Conservation (phyloP, 2,329 filamentous ascomycete species). For the Nemania serpens region DNA sequence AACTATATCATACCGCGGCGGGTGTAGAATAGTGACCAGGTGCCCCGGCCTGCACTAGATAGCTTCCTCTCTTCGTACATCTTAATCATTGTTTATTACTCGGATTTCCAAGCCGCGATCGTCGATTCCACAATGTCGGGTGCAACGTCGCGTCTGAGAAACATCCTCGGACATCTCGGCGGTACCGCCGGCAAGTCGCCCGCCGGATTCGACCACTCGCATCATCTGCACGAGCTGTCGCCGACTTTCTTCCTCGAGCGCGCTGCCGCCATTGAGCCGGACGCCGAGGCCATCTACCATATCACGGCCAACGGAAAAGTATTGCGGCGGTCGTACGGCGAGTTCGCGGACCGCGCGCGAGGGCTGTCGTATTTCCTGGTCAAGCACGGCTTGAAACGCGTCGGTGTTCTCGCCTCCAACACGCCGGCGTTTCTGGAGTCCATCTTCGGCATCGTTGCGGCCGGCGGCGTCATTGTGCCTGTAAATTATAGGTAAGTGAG, state of each 20-base stretch:
- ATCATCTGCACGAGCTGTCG: conserved; percentile 77
- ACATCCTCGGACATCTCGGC: conserved; percentile 59
- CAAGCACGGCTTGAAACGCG: conserved; percentile 72
- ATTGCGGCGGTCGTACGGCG: conserved; percentile 76
- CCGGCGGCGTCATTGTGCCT: conserved; percentile 76
- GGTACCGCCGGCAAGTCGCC: conserved; percentile 36
- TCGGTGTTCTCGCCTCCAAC: conserved; percentile 88
- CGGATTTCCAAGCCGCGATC: not conserved
- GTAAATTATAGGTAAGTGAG: conserved; percentile 54
- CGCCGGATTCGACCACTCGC: conserved; percentile 50
- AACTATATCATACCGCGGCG: too few relatives aligned
- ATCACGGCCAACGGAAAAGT: conserved; percentile 76
- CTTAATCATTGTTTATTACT: too few relatives aligned
- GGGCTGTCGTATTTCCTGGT: conserved; percentile 87
- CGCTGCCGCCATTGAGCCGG: conserved; percentile 84
- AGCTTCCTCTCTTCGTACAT: too few relatives aligned
- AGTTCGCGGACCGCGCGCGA: conserved; percentile 82
- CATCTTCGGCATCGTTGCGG: conserved; percentile 84
- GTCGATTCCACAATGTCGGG: conserved; percentile 59
- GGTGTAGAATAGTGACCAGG: too few relatives aligned
- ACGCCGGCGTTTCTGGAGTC: conserved; percentile 93
- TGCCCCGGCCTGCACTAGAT: too few relatives aligned
- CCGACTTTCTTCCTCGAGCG: conserved; percentile 87
- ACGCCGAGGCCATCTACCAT: conserved; percentile 84
- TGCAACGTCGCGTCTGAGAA: conserved; percentile 63